These are phyloP conservation scores for Leucaena leucocephala DNA, from an alignment of 306 rosid species.

Conservation along the genomic window DNA sequence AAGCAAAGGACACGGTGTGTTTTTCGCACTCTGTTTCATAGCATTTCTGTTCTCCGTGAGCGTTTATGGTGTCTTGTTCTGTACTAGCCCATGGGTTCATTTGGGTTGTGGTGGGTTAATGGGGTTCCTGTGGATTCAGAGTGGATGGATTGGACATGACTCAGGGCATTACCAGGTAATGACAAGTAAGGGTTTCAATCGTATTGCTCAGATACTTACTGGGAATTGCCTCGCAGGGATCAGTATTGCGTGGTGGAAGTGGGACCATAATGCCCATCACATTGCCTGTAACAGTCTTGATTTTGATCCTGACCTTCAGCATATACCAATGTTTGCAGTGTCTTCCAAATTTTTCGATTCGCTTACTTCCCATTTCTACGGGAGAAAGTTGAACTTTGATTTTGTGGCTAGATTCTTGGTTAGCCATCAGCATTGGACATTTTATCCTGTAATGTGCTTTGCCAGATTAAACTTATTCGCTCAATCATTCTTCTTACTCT, in stretches of 20 bases:
- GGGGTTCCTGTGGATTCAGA: constrained; percentile 71
- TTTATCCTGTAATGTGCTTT: constrained; percentile 75
- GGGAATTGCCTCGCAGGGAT: constrained; percentile 78
- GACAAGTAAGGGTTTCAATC: constrained; percentile 38
- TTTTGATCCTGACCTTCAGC: constrained; percentile 80
- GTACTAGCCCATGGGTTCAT: constrained; percentile 48
- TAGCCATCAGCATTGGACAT: constrained; percentile 78
- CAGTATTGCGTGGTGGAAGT: constrained; percentile 81
- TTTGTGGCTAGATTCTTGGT: constrained; percentile 56
- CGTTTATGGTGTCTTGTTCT: constrained; percentile 55
- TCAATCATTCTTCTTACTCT: constrained; percentile 54
- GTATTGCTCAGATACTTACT: constrained; percentile 54
- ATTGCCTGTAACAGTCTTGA: constrained; percentile 73
- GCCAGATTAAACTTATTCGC: constrained; percentile 69
- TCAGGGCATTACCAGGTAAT: constrained; percentile 72
- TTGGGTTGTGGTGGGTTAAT: constrained; percentile 43
- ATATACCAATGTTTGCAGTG: constrained; percentile 65
- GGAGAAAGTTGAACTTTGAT: constrained; percentile 57
- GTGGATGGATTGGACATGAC: constrained; percentile 77
- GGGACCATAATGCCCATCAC: constrained; percentile 84
- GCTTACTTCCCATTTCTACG: constrained; percentile 56
- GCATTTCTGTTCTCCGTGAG: constrained; percentile 42
- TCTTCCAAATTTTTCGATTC: constrained; percentile 60
- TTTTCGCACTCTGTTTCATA: constrained; percentile 35
- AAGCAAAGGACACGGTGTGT: constrained; percentile 55